Base-by-base conservation (phyloP, 495 filamentous ascomycete genomes). In the Corynascus novoguineensis region DNA sequence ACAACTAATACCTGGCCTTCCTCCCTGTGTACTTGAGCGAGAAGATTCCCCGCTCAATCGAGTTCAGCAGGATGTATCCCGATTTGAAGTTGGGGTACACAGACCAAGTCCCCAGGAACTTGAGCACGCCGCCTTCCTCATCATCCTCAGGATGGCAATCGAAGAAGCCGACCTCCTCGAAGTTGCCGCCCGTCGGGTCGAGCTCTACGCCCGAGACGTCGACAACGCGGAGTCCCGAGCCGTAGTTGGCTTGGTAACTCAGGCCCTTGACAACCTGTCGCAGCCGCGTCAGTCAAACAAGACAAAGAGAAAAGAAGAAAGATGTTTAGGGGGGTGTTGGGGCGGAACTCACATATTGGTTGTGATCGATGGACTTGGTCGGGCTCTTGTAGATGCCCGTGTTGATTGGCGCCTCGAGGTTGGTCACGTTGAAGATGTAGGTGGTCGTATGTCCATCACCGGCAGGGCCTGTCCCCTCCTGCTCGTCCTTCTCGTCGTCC, bases 101-200 rank as follows among this genome's bases (percentile, higher is more conserved):
- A 40, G 69, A 73, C 83, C 83, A 85, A 15, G 75, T 78, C 12
- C 83, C 82, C n/a, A 75, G 67, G 59, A 84, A 84, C 53, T 79
- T 75, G 9, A 79, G 56, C 14, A 71, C 59, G n/a, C 79, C 81
- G 46, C 73, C 75, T 21, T 67, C 68, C 2, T 64, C 61, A 58
- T 85, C 82, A 59, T 85, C 81, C 63, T 84, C 82, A 10, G 82
- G 81, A 67, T 82, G 78, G 60, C 81, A 70, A 63, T 85, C 82
- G 57, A 84, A 83, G 70, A 78, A 83, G 50, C 68, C 80, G 10
- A 79, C 64, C 69, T 83, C 80, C 31, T 69, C 65, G 28, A 85
- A 73, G 25, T 74, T 62, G 22, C 54, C 55, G 42, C 82, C 81
- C 11, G 78, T 82, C 2, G 80, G 81, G 64, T 84, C 80, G 0